phyloP scores from a whole-genome alignment of 2,329 filamentous ascomycete species.

The Aspergillus uvarum region DNA sequence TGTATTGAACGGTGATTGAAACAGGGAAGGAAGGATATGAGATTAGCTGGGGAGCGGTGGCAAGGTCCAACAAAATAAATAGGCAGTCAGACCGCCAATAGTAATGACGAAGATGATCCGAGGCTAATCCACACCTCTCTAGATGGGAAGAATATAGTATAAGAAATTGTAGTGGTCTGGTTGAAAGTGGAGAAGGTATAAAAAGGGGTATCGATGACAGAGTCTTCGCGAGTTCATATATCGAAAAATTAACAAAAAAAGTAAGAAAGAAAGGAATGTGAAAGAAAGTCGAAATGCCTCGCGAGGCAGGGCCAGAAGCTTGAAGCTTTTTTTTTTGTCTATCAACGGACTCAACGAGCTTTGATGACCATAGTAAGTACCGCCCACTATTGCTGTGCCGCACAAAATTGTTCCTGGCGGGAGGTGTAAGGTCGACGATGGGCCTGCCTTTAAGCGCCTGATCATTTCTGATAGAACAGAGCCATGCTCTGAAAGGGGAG shows the following conservation, averaged over 20 bases:
- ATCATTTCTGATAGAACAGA: conserved; percentile 26
- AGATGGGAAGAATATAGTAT: conserved; percentile 2
- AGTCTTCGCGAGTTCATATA: conserved; percentile 27
- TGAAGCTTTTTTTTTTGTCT: conserved; percentile 23
- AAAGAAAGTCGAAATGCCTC: conserved; percentile 32
- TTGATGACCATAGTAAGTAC: conserved; percentile 25
- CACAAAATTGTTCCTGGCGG: conserved; percentile 26
- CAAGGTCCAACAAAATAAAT: conserved; percentile 5
- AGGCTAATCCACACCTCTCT: not conserved
- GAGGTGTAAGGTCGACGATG: conserved; percentile 32
- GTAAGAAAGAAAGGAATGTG: conserved; percentile 19
- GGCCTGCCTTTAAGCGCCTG: conserved; percentile 41
- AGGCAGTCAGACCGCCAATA: conserved; percentile 3
- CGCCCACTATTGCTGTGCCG: conserved; percentile 34
- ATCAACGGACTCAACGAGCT: conserved; percentile 36
- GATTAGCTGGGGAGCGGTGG: conserved; percentile 9
- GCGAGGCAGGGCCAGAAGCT: conserved; percentile 34
- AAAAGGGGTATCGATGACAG: conserved; percentile 18
- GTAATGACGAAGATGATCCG: not conserved
- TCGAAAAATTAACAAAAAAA: conserved; percentile 4
- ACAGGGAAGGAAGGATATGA: conserved; percentile 8
- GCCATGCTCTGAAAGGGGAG: conserved; percentile 19
- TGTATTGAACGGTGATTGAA: conserved; percentile 28
- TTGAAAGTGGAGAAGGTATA: conserved; percentile 4
- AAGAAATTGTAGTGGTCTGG: not conserved